These are phyloP conservation scores for Ehretia macrophylla DNA, from an alignment of 257 asterid species.

Conservation along the genomic window DNA sequence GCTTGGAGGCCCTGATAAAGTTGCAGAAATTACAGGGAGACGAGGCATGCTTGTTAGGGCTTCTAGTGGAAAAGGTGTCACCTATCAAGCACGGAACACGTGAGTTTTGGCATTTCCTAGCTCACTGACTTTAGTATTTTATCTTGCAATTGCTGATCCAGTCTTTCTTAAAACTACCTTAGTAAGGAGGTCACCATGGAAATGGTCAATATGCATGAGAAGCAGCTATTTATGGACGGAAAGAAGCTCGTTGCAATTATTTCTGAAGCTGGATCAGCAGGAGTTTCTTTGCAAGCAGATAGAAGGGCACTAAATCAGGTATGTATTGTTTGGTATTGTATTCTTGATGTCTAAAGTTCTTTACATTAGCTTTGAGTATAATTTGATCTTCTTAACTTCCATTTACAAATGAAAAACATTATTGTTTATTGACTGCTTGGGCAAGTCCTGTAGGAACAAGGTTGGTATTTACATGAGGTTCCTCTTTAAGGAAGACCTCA, in stretches of 20 bases:
- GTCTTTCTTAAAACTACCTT: conserved; percentile 23
- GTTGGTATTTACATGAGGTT: no score
- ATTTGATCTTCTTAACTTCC: no score
- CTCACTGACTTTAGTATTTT: conserved; percentile 9
- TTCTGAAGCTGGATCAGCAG: conserved; percentile 99
- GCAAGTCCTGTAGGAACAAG: no score
- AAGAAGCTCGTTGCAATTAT: conserved; percentile 87
- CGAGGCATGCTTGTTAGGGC: conserved; percentile 94
- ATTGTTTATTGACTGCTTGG: no score
- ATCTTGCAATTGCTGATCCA: conserved; percentile 16
- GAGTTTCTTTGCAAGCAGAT: conserved; percentile 99
- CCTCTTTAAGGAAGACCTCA: no score
- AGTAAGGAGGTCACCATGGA: conserved; percentile 97
- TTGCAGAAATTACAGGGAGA: conserved; percentile 97
- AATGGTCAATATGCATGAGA: conserved; percentile 99
- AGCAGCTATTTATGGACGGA: conserved; percentile 91
- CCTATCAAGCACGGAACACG: conserved; percentile 96
- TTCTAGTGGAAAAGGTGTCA: conserved; percentile 90
- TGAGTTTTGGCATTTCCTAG: conserved; percentile 39
- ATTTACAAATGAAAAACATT: no score
- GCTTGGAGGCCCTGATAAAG: conserved; percentile 98
- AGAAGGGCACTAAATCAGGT: conserved; percentile 96
- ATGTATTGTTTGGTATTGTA: neutral
- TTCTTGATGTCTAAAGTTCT: neutral
- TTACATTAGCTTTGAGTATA: no score